Percentiles rank a stretch among this genome's conserved stretches.
These are phyloP conservation scores for Gastrodia elata DNA, from an alignment of 106 monocot genomes.

Conservation along the genomic window DNA sequence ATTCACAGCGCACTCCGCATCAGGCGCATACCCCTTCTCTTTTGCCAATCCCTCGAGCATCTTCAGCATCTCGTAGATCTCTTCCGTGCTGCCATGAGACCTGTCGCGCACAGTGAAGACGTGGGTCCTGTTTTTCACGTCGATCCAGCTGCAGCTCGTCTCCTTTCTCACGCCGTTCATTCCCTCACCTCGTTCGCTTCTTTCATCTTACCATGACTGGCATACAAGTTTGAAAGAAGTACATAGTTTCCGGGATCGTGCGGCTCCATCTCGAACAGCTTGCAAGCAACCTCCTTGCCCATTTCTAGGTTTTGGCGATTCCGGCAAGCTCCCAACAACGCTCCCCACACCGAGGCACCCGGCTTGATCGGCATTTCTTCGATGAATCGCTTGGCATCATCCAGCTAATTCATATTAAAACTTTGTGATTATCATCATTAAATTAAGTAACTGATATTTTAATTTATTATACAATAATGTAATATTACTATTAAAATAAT, in stretches of 20 bases:
- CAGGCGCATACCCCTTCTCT: slow-evolving; percentile 25
- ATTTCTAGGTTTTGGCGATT: slow-evolving; percentile 31
- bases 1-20: slow-evolving; percentile 16
- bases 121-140: slow-evolving; percentile 37
- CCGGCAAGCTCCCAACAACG: slow-evolving; percentile 51
- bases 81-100: slow-evolving; percentile 19
- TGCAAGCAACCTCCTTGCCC: slow-evolving; percentile 38
- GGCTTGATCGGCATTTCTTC: slow-evolving; percentile 35
- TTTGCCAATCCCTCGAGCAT: slow-evolving; percentile 14
- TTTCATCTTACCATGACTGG: slow-evolving; percentile 35
- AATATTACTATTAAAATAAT: too few relatives aligned
- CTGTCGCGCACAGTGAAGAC: slow-evolving; percentile 42
- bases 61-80: slow-evolving; percentile 25
- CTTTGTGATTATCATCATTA: too few relatives aligned
- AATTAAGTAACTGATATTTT: too few relatives aligned
- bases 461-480: too few relatives aligned
- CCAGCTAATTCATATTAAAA: too few relatives aligned
- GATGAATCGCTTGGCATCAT: slow-evolving; percentile 52
- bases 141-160: slow-evolving; percentile 55
- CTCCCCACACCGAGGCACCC: slow-evolving; percentile 57
- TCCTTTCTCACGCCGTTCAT: slow-evolving; percentile 56
- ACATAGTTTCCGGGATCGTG: slow-evolving; percentile 59
- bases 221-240: slow-evolving; percentile 59
- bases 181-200: slow-evolving; percentile 39
- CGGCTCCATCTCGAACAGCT: slow-evolving; percentile 61